Evolutionary conservation across 108 stramenopile species (phyloP).

Genomic region (Cyclostephanos invisitatus): DNA sequence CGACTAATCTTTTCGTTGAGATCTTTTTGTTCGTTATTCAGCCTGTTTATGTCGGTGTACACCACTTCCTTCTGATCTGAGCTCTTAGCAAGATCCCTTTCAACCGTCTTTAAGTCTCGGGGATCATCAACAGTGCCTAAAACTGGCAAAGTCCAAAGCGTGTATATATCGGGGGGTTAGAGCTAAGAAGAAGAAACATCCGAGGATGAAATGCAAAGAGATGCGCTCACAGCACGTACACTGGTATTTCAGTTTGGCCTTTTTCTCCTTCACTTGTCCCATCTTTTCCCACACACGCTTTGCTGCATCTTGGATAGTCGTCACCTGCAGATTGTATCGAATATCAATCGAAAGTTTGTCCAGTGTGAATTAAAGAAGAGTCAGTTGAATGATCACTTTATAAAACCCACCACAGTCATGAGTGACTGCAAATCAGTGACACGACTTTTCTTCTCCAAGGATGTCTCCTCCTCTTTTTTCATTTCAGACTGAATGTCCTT

Average conservation of each 20-base stretch:
- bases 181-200: neutral
- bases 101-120: conserved; percentile 66
- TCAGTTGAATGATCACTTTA: neutral
- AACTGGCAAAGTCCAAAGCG: neutral
- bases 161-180: conserved; percentile 3
- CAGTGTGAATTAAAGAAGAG: neutral
- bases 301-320: conserved; percentile 42
- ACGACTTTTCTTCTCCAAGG: conserved; percentile 35
- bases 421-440: conserved; percentile 55
- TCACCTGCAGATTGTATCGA: conserved; percentile 12
- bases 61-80: conserved; percentile 60
- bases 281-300: conserved; percentile 48
- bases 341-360: neutral
- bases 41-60: conserved; percentile 52
- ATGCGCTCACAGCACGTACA: conserved; percentile 1
- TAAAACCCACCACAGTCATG: conserved; percentile 23
- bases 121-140: conserved; percentile 26
- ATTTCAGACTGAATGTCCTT: conserved; percentile 42
- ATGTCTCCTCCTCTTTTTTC: conserved; percentile 22
- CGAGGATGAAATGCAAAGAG: neutral
- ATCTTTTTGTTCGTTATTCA: conserved; percentile 68
- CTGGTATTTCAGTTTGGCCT: conserved; percentile 38
- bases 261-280: conserved; percentile 52
- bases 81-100: conserved; percentile 53
- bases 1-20: conserved; percentile 56